These are phyloP conservation scores for Candida pini DNA, from an alignment of 805 yeast genomes.

Conservation along the genomic window DNA sequence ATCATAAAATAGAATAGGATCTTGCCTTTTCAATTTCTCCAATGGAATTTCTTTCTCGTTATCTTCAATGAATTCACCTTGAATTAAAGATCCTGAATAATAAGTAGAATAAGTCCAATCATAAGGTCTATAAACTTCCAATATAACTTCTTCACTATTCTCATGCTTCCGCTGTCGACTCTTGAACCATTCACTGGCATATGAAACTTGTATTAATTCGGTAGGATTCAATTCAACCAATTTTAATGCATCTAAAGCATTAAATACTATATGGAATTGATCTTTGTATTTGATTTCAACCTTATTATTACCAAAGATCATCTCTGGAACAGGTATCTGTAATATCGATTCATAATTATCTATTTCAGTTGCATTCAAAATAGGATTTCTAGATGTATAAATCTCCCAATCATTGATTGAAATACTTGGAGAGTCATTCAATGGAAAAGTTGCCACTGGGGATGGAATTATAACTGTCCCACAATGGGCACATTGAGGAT, in stretches of 20 bases:
- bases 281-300: conserved; percentile 36
- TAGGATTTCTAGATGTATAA: conserved; percentile 67
- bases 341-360: conserved; percentile 58
- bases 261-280: conserved; percentile 48
- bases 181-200: conserved; percentile 77
- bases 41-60: conserved; percentile 51
- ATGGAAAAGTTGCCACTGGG: conserved; percentile 60
- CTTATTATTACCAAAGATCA: conserved; percentile 87
- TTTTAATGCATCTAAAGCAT: conserved; percentile 71
- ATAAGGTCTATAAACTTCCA: conserved; percentile 70
- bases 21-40: conserved; percentile 58
- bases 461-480: conserved; percentile 75
- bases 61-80: conserved; percentile 18
- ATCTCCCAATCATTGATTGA: conserved; percentile 72
- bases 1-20: conserved; percentile 84
- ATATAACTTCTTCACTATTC: conserved; percentile 31
- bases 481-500: conserved; percentile 50
- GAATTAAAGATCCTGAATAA: conserved; percentile 57
- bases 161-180: conserved; percentile 32
- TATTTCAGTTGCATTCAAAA: conserved; percentile 66
- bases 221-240: conserved; percentile 43
- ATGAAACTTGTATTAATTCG: conserved; percentile 62
- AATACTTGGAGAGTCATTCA: conserved; percentile 64
- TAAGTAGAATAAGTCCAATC: conserved; percentile 95
- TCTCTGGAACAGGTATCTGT: conserved; percentile 88